phyloP scores from a whole-genome alignment of 768 basidiomycete genomes.

The Lactarius hatsudake region DNA sequence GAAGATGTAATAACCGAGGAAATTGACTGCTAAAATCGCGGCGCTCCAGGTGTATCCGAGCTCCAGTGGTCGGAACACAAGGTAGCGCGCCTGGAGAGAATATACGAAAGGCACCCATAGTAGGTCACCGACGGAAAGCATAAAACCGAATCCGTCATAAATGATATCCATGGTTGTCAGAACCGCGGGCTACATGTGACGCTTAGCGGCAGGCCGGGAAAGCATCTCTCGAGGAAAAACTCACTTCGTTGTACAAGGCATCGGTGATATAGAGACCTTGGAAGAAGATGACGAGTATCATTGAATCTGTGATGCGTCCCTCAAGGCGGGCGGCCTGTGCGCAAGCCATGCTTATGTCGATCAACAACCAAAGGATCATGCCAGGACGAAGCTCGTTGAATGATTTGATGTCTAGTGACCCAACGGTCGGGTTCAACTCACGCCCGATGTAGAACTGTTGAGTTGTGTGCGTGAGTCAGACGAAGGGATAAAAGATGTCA shows the following conservation, averaged over 20 bases:
- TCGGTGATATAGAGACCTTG: constrained; percentile 87
- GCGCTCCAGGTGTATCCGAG: constrained; percentile 60
- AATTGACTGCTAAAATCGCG: constrained; percentile 61
- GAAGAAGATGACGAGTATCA: constrained; percentile 86
- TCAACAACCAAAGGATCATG: constrained; percentile 86
- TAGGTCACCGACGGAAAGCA: constrained; percentile 92
- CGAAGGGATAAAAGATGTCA: not conserved
- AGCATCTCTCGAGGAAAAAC: constrained; percentile 17
- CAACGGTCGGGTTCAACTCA: constrained; percentile 85
- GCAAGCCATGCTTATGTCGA: constrained; percentile 89
- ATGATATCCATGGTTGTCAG: constrained; percentile 98
- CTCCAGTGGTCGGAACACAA: constrained; percentile 84
- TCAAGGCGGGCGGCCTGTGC: constrained; percentile 83
- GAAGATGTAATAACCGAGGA: constrained; percentile 89
- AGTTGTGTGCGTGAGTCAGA: not conserved
- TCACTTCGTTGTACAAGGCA: constrained; percentile 85
- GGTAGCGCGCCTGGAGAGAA: constrained; percentile 89
- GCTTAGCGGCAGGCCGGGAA: not conserved
- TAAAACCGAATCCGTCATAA: constrained; percentile 97
- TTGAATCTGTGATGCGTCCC: constrained; percentile 79
- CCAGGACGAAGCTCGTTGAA: constrained; percentile 86
- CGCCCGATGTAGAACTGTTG: constrained; percentile 89
- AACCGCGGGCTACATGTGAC: constrained; percentile 63
- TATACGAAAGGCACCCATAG: constrained; percentile 95
- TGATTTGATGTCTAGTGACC: constrained; percentile 70